These are phyloP conservation scores for Pichia insulana DNA, from an alignment of 805 yeast species.

Conservation along the genomic window DNA sequence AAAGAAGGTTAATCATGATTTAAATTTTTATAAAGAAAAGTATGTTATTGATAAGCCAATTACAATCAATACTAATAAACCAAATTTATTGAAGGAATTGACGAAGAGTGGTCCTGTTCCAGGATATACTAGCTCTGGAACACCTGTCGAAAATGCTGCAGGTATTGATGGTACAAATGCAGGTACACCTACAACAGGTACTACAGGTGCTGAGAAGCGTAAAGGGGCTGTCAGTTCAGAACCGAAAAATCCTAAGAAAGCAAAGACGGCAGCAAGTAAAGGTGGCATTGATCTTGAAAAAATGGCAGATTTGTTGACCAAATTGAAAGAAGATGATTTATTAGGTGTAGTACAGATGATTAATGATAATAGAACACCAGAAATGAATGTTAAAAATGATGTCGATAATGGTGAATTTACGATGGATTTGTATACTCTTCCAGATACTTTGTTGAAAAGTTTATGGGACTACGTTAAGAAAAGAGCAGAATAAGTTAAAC, in stretches of 20 bases:
- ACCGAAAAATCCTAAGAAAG: conserved; percentile 39
- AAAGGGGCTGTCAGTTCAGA: conserved; percentile 20
- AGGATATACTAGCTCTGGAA: conserved; percentile 7
- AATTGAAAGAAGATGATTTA: conserved; percentile 84
- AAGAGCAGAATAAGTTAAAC: conserved; percentile 30
- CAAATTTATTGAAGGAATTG: conserved; percentile 60
- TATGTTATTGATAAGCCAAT: conserved; percentile 74
- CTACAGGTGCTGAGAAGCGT: conserved; percentile 19
- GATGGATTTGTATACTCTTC: conserved; percentile 88
- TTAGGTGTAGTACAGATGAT: conserved; percentile 96
- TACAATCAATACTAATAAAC: conserved; percentile 68
- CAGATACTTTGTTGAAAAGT: conserved; percentile 83
- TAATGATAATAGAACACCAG: conserved; percentile 88
- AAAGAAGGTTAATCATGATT: conserved; percentile 76
- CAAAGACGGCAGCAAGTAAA: conserved; percentile 51
- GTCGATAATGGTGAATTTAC: conserved; percentile 96
- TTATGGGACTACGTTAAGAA: conserved; percentile 91
- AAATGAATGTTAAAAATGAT: conserved; percentile 92
- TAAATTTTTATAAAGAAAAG: conserved; percentile 71
- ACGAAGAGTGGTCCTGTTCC: conserved; percentile 82
- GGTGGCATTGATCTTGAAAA: conserved; percentile 82
- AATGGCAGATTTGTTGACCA: conserved; percentile 82
- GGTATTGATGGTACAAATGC: conserved; percentile 6
- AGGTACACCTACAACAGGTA: conserved; percentile 14
- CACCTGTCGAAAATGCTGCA: not conserved